Conservation (phyloP, 2,329 filamentous ascomycete species). For the Calycina herbarum region DNA sequence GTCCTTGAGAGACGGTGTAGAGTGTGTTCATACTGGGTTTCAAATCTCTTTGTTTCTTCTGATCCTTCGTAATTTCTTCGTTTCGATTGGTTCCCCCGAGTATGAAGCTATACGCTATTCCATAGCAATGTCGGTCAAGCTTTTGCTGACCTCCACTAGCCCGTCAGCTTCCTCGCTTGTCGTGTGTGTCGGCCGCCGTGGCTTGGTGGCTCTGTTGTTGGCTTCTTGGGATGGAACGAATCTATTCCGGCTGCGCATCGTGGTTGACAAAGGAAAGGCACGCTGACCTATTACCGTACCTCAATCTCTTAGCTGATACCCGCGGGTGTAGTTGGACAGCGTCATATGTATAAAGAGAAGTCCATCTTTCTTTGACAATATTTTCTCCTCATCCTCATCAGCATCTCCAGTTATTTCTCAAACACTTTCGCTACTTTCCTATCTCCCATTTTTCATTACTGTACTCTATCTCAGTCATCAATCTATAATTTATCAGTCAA, state of each 20-base stretch:
- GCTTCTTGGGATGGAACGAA: constrained; percentile 5
- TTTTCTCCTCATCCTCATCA: constrained; percentile 7
- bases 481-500: constrained; percentile 5
- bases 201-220: constrained; percentile 7
- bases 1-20: neutral
- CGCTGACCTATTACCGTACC: constrained; percentile 6
- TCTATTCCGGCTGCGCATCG: constrained; percentile 15
- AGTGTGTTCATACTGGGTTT: neutral
- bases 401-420: constrained; percentile 7
- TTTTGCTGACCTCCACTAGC: neutral
- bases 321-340: neutral
- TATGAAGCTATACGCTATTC: neutral
- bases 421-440: constrained; percentile 11
- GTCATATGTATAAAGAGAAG: constrained; percentile 12
- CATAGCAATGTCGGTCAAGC: neutral
- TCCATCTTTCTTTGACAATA: constrained; percentile 1
- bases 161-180: neutral
- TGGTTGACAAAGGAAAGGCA: constrained; percentile 5
- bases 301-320: neutral
- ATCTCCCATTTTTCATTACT: neutral
- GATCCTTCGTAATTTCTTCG: neutral
- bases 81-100: neutral
- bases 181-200: constrained; percentile 7
- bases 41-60: neutral
- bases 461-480: constrained; percentile 1